Evolutionary conservation across 805 yeast species (phyloP).

Genomic region (Yamadazyma ubonensis): DNA sequence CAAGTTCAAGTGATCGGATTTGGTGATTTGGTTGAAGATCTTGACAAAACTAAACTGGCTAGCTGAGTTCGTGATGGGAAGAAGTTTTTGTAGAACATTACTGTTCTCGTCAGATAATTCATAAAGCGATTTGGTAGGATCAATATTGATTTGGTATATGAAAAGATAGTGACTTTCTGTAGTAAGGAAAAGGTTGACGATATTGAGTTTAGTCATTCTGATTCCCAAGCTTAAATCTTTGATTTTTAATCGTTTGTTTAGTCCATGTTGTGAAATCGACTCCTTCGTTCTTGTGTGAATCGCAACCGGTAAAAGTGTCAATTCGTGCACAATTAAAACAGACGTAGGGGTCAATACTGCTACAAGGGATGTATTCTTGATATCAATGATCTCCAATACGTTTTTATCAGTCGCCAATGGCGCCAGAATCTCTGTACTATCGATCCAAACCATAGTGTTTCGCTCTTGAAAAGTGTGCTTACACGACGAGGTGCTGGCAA

Average conservation of each 20-base stretch:
- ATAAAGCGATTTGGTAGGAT: conserved; percentile 28
- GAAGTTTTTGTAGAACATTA: conserved; percentile 28
- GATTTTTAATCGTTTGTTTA: conserved; percentile 40
- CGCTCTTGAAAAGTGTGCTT: too few species aligned
- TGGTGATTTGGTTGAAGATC: conserved; percentile 34
- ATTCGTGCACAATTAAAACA: conserved; percentile 29
- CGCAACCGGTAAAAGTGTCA: conserved; percentile 42
- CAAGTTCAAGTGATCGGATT: conserved; percentile 22
- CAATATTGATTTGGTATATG: conserved; percentile 39
- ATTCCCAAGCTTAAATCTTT: conserved; percentile 27
- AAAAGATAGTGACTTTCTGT: conserved; percentile 41
- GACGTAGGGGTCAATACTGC: conserved; percentile 30
- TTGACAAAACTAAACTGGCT: conserved; percentile 26
- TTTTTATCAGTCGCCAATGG: conserved; percentile 24
- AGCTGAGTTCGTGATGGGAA: conserved; percentile 31
- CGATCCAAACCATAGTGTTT: conserved; percentile 34
- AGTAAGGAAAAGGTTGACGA: conserved; percentile 37
- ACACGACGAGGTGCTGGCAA: too few species aligned
- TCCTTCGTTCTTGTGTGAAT: conserved; percentile 44
- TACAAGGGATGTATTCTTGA: conserved; percentile 26
- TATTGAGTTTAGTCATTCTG: conserved; percentile 11
- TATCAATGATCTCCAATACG: conserved; percentile 21
- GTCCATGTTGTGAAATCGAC: conserved; percentile 49
- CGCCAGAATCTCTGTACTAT: conserved; percentile 25
- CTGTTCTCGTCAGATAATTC: conserved; percentile 29